Evolutionary conservation across 2,329 filamentous ascomycete genomes (phyloP), one percentile per base, ranked within the genome.

Genomic region (Scorias spongiosa): DNA sequence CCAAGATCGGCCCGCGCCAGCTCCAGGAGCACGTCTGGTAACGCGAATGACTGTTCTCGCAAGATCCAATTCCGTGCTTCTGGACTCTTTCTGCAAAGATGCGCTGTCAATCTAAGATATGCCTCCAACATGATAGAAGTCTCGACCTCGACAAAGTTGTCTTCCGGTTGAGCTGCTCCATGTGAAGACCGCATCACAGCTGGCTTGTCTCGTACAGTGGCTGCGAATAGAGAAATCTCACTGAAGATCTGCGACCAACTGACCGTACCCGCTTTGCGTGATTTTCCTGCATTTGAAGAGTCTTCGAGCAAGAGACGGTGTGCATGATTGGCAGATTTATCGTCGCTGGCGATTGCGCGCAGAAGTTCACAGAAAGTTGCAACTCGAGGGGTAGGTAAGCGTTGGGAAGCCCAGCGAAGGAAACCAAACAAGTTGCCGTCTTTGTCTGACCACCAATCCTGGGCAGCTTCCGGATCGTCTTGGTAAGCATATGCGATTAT

Each of bases 281-380:
- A 78, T 63, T 88, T 91, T 3, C 58, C 76, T 12, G 49, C 44
- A 51, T 58, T 54, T 46, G 78, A 73, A 2, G 82, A 78, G 58
- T 98, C 91, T 53, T 95, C 89, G 2, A 91, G 72, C 12, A 98
- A 69, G 57, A 98, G 98, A 41, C 80, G 78, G 60, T 98, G 89
- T 0, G 89, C 86, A 12, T 83, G 75, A 43, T 81, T 80, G 26
- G 91, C 89, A 54, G 85, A 91, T 43, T 84, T 76, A 43, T 85
- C 77, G 42, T 86, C 86, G 42, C 81, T 79, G 0, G 91, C 85
- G 40, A 98, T 80, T 1, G 88, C 82, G 56, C 87, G 84, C 12
- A 98, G 70, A 79, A 98, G 89, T 59, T 96, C 89, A 62, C 91
- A 98, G 54, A 96, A 98, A 10, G 89, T 88, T 48, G 86, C 91